Base-by-base conservation (phyloP, 208 protist genomes). In the Trypanosoma mega region DNA sequence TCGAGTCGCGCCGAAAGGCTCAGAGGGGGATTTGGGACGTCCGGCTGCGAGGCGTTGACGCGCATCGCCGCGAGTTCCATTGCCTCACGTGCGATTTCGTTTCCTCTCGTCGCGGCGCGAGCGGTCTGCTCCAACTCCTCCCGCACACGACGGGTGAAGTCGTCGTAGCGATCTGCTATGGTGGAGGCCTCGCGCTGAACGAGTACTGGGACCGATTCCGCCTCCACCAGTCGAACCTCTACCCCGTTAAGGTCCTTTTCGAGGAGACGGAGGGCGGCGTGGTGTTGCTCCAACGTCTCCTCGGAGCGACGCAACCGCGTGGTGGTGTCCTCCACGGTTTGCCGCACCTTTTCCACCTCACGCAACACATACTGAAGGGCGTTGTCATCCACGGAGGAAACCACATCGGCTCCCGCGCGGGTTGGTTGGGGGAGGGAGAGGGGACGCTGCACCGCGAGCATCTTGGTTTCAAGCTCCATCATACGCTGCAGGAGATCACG, bases 161-260 rank as follows among this genome's bases (percentile, higher is more conserved):
- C 39, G 0, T 12, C 33, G 29, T 62, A 36, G 18, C 55, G 55
- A 14, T 51, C 55, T 26, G 49, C 44, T 11, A 62, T 7, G 5
- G 27, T 37, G 16, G 21, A 43, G 1, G 44, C 14, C 24, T 62
- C 44, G 3, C 43, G 44, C 16, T 44, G 46, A 36, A 62, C 39
- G 12, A 51, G 29, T 21, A 12, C 6, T 48, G 23, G 55, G 16
- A 37, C 23, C 16, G 55, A 33, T 23, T 48, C 39, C 2, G 51
- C 2, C 26, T 62, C 55, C 14, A 51, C 44, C 2, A 62, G 29
- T 37, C 51, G 49, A 8, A 20, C 29, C 37, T 62, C 55, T 12
- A 62, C 16, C 7, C 27, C 30, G 24, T 62, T 62, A 18, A 62
- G 27, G 30, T 62, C 55, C 16, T 24, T 62, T 29, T 52, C 44